A percentile compares a stretch with the other conserved stretches of the same genome.
Conservation (phyloP, 331 rosid species). For the Telfairia occidentalis region DNA sequence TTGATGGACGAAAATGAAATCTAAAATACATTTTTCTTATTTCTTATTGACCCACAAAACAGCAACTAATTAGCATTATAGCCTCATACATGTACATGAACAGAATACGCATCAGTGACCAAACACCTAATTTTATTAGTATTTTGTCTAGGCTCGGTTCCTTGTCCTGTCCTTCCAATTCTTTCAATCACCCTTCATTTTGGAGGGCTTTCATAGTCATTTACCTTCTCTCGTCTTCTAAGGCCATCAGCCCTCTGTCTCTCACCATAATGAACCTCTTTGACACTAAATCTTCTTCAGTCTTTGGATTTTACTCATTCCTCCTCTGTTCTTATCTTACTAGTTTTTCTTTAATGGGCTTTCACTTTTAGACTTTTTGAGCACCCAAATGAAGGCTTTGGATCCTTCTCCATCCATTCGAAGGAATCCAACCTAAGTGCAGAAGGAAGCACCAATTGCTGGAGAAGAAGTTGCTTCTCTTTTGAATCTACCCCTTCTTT, state of each 20-base stretch:
- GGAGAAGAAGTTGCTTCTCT: not conserved
- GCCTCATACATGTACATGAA: not conserved
- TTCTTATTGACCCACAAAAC: not conserved
- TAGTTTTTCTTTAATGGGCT: not conserved
- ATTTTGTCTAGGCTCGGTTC: not conserved
- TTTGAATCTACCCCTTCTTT: not conserved
- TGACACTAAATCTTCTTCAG: not conserved
- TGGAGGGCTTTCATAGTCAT: not conserved
- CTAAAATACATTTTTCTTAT: not conserved
- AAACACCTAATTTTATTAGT: not conserved
- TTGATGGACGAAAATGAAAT: not conserved
- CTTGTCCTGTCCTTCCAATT: not conserved
- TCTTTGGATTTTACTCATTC: not conserved
- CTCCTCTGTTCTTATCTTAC: not conserved
- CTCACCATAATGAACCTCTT: not conserved
- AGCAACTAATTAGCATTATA: not conserved
- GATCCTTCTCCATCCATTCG: not conserved
- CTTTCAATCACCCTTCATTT: not conserved
- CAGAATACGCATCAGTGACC: not conserved
- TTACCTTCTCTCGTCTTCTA: not conserved
- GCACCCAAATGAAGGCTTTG: constrained; percentile 1
- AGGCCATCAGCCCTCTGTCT: not conserved
- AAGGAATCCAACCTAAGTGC: not conserved
- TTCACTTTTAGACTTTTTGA: not conserved
- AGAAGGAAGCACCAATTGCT: not conserved